phyloP scores from a whole-genome alignment of 2,329 filamentous ascomycete species.

The Trichoderma hamatum region DNA sequence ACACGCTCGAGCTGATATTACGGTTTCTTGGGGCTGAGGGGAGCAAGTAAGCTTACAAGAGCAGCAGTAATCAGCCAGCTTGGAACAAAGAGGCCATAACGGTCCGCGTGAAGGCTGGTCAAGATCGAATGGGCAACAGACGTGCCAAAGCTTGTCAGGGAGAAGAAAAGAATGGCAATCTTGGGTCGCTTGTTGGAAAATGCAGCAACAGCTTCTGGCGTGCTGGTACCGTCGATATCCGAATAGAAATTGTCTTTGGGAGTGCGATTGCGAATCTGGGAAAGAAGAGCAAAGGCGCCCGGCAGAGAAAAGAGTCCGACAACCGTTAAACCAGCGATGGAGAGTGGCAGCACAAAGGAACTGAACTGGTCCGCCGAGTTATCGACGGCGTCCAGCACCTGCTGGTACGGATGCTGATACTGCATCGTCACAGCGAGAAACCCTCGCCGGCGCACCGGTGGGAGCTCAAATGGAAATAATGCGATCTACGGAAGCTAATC shows the following conservation, averaged over 20 bases:
- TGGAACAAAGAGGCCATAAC: constrained; percentile 50
- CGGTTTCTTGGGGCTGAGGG: neutral
- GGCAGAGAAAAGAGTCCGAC: constrained; percentile 44
- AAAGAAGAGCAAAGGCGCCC: constrained; percentile 40
- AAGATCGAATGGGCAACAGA: constrained; percentile 62
- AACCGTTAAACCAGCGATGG: constrained; percentile 41
- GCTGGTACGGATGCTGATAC: constrained; percentile 4
- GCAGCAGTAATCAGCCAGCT: constrained; percentile 63
- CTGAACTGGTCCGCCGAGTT: neutral
- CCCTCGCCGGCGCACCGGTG: constrained; percentile 13
- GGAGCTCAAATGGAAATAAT: constrained; percentile 11
- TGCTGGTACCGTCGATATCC: constrained; percentile 71
- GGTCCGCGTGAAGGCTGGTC: constrained; percentile 44
- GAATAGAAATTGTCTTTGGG: constrained; percentile 59
- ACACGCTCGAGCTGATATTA: neutral
- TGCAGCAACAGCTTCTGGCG: constrained; percentile 61
- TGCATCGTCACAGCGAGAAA: constrained; percentile 24
- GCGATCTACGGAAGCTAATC: constrained; percentile 4
- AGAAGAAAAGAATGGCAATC: constrained; percentile 55
- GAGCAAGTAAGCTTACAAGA: constrained; percentile 59
- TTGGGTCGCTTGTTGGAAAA: constrained; percentile 67
- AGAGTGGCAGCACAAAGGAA: constrained; percentile 34
- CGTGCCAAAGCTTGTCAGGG: constrained; percentile 54
- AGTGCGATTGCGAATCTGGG: constrained; percentile 41
- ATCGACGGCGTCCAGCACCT: constrained; percentile 1